Percentiles rank a stretch among this genome's conserved stretches.
These are phyloP conservation scores for Paramecium sexaurelia DNA, from an alignment of 73 alveolate genomes.

Conservation along the genomic window DNA sequence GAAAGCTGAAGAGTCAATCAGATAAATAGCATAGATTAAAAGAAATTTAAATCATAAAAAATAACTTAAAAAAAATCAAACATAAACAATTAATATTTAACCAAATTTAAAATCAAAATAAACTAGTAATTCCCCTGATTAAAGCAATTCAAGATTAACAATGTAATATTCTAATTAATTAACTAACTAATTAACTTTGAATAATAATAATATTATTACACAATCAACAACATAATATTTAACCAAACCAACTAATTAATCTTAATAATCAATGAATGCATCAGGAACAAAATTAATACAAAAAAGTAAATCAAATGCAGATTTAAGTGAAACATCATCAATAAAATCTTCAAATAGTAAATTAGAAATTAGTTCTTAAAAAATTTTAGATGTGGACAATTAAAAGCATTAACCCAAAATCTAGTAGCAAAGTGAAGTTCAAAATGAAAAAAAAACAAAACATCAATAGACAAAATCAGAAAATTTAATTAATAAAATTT, in stretches of 20 bases:
- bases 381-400: not conserved
- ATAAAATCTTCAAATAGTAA: not conserved
- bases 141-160: not conserved
- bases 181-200: not conserved
- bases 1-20: not conserved
- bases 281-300: not conserved
- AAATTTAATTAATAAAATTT: not conserved
- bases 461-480: conserved; percentile 12
- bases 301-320: conserved; percentile 41
- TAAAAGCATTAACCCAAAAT: not conserved
- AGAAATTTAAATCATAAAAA: not conserved
- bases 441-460: not conserved
- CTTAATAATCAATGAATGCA: not conserved
- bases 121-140: not conserved
- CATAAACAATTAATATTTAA: not conserved
- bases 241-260: conserved; percentile 10
- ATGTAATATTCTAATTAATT: not conserved
- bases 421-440: not conserved
- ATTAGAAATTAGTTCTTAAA: not conserved
- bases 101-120: not conserved
- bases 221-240: not conserved
- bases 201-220: not conserved
- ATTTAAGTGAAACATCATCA: conserved; percentile 3
- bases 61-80: not conserved
- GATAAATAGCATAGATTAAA: not conserved